Percentiles rank a stretch among this genome's conserved stretches.
Conservation (phyloP, 768 basidiomycete species). For the Dentipellis fragilis region DNA sequence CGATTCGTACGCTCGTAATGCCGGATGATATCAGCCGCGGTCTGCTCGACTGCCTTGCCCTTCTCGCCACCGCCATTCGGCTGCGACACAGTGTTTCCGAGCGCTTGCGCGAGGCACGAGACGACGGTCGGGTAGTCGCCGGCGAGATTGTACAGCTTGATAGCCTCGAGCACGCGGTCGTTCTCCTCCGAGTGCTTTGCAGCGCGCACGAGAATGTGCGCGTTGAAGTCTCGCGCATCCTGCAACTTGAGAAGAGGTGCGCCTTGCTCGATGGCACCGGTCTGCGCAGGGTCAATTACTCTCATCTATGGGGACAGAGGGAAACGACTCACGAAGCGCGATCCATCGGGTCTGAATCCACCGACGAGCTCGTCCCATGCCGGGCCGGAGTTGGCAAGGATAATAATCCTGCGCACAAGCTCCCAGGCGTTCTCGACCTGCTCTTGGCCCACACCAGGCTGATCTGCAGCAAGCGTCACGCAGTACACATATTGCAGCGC, state of each 20-base stretch:
- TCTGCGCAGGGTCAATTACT: conserved; percentile 29
- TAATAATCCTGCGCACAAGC: conserved; percentile 67
- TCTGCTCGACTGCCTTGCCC: conserved; percentile 56
- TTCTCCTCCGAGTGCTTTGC: conserved; percentile 78
- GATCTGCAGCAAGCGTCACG: conserved; percentile 69
- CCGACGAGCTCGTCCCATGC: conserved; percentile 93
- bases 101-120: conserved; percentile 73
- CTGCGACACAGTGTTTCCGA: conserved; percentile 74
- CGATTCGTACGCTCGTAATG: conserved; percentile 73
- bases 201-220: conserved; percentile 73
- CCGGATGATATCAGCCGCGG: conserved; percentile 68
- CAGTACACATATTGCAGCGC: conserved; percentile 93
- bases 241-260: conserved; percentile 65
- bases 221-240: conserved; percentile 60
- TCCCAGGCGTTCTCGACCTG: conserved; percentile 80
- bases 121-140: conserved; percentile 86
- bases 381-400: conserved; percentile 65
- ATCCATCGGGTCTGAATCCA: conserved; percentile 83
- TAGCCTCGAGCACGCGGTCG: conserved; percentile 79
- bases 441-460: conserved; percentile 66
- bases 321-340: conserved; percentile 60
- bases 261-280: conserved; percentile 81
- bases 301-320: neutral
- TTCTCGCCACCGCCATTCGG: conserved; percentile 50
- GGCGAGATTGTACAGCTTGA: conserved; percentile 92